Evolutionary conservation across 306 rosid species (phyloP).

Genomic region (Prosopis cineraria): DNA sequence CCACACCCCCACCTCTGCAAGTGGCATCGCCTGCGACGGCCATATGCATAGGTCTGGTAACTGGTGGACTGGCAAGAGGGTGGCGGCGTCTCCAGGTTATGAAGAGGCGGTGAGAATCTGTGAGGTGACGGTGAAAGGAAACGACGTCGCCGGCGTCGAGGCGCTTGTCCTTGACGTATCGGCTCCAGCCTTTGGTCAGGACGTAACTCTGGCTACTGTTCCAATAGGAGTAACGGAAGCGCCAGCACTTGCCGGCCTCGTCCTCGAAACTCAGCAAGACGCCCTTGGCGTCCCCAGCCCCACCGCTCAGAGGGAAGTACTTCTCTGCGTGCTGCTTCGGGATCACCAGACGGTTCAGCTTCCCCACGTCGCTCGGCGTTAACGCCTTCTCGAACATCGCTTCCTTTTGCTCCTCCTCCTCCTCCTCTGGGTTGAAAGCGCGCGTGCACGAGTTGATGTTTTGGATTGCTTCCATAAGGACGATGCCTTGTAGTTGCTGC

Average conservation of each 20-base stretch:
- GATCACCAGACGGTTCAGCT: conserved; percentile 86
- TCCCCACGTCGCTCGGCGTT: conserved; percentile 96
- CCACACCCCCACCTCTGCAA: background rate
- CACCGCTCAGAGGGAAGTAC: conserved; percentile 65
- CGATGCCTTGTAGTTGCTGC: conserved; percentile 16
- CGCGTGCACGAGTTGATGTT: background rate
- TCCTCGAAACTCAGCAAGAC: conserved; percentile 83
- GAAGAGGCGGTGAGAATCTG: conserved; percentile 48
- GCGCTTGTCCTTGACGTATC: conserved; percentile 86
- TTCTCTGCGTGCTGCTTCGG: conserved; percentile 89
- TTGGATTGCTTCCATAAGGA: conserved; percentile 33
- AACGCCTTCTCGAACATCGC: conserved; percentile 88
- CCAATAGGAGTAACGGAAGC: conserved; percentile 96
- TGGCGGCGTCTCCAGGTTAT: conserved; percentile 63
- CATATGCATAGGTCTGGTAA: background rate
- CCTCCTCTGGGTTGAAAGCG: conserved; percentile 31
- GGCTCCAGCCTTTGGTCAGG: conserved; percentile 93
- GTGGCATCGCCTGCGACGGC: background rate
- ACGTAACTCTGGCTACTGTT: conserved; percentile 97
- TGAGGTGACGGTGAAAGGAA: conserved; percentile 61
- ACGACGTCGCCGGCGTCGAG: conserved; percentile 91
- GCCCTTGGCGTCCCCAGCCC: conserved; percentile 45
- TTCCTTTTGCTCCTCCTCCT: conserved; percentile 46
- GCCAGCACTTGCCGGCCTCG: conserved; percentile 80
- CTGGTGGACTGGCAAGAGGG: background rate